Base-by-base conservation (phyloP, 345 rosid genomes). In the Brassica nigra region DNA sequence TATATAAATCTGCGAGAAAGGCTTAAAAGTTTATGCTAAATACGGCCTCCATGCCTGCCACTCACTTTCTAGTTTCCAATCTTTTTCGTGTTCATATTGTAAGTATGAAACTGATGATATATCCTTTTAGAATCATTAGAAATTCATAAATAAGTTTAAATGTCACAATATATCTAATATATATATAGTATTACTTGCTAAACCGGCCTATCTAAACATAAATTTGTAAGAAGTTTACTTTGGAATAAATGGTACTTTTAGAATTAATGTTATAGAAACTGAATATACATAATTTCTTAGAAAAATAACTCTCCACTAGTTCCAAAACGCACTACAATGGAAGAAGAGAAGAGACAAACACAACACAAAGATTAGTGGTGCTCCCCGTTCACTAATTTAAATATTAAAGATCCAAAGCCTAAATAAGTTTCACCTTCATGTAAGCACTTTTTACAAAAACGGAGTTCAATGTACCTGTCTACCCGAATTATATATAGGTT, bases 41-140 rank as follows among this genome's bases (percentile, higher is more conserved):
- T 68, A 34, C 70, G 70, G 75, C 71, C 66, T 67, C 20, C 49
- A 59, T 49, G 58, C 33, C 70, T 61, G 78, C 77, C 75, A 68
- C 78, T 61, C 70, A 68, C 78, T 79, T 79, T 79, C 27, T 62
- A 28, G 37, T 58, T 78, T 65, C 66, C 61, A 71, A 37, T 3
- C 29, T 78, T 58, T 31, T 59, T 28, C 70, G 65, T 68, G 74
- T 79, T 79, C 78, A 79, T 39, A 79, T 31, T 79, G 62, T 28
- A 16, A 29, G 47, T 55, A 65, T 23, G 58, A 23, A 70, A n/a
- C 55, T 34, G 12, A 27, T 49, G 1, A 6, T 36, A 47, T 54
- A 16, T 69, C 2, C 3, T 68, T 33, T 8, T 4, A 6, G 7
- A 30, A 59, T 39, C 31, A n/a, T 11, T 15, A 14, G 15, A n/a